Percentiles rank a stretch among this genome's conserved stretches.
Conservation (phyloP, 768 basidiomycete species). For the Leccinum fibrillosum region DNA sequence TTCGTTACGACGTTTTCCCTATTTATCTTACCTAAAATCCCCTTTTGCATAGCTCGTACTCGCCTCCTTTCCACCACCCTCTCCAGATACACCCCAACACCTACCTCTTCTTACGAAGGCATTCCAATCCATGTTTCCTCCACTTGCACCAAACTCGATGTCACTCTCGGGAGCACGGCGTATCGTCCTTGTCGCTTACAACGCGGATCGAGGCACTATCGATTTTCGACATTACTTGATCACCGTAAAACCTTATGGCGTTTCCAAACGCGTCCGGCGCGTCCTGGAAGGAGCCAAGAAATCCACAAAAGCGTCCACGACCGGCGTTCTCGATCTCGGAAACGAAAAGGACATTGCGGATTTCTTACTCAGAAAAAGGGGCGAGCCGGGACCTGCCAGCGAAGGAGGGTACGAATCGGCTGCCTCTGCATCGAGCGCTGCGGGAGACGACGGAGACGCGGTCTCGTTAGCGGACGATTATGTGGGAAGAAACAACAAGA, state of each 20-base stretch:
- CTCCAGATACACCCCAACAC: constrained; percentile 74
- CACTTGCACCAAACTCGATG: constrained; percentile 78
- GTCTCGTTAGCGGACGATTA: constrained; percentile 90
- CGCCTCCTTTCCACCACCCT: constrained; percentile 77
- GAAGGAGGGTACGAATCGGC: constrained; percentile 75
- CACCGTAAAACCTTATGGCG: constrained; percentile 90
- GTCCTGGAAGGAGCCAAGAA: constrained; percentile 65
- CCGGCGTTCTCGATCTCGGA: constrained; percentile 69
- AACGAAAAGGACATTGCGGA: constrained; percentile 95
- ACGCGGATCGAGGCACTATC: constrained; percentile 77
- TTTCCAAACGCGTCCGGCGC: constrained; percentile 86
- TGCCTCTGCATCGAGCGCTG: constrained; percentile 75
- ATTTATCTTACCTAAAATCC: not conserved
- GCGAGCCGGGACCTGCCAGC: constrained; percentile 53
- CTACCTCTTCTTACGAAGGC: constrained; percentile 91
- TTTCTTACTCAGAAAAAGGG: constrained; percentile 75
- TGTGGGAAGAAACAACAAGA: constrained; percentile 91
- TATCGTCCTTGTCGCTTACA: constrained; percentile 91
- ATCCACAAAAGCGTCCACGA: constrained; percentile 19
- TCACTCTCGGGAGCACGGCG: constrained; percentile 87
- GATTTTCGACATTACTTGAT: constrained; percentile 95
- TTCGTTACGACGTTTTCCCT: constrained; percentile 36
- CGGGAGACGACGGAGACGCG: constrained; percentile 78
- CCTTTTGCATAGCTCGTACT: constrained; percentile 64
- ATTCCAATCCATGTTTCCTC: constrained; percentile 95